Base-by-base conservation (phyloP, 805 yeast species). In the Hanseniaspora thailandica region DNA sequence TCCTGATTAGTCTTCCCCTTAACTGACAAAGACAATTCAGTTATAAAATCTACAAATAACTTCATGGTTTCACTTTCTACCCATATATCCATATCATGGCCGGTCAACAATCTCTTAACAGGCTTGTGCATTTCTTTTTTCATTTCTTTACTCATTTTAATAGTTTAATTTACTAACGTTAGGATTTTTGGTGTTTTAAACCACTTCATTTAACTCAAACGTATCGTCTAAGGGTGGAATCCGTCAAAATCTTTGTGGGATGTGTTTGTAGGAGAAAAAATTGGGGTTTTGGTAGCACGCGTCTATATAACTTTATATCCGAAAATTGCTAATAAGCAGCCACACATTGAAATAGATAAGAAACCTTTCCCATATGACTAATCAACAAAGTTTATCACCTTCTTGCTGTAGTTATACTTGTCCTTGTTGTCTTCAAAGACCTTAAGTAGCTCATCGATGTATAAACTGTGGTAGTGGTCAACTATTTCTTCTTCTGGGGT, bases 391-490 rank as follows among this genome's bases (percentile, higher is more conserved):
- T 61, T 57, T 34, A 67, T 57, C 33, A 57, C 64, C 12, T 60
- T 58, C 34, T 61, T 60, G 6, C 46, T 39, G 33, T 56, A 60
- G n/a, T 63, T 66, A 58, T 65, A 87, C 55, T 71, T 70, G 2
- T 69, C 72, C 64, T 81, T 86, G 62, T 88, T 76, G 4, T 77
- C 81, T 36, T 82, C 77, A 66, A 79, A 90, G 2, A 88, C 70
- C 57, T 75, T 70, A 57, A 72, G 66, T 59, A 89, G 66, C 56
- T 80, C 85, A 6, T 77, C 73, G 10, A 84, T 74, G 63, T 93
- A 93, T 25, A 80, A 59, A 15, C 67, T 69, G 66, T 90, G 98
- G 61, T 83, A 87, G 56, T 80, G 72, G 52, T 84, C 82, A 17
- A 88, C 72, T 19, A 50, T 43, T 2, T n/a, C 36, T 51, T 75